phyloP scores from a whole-genome alignment of 371 early-diverging fungal genomes.

The Haplosporangium sp. region DNA sequence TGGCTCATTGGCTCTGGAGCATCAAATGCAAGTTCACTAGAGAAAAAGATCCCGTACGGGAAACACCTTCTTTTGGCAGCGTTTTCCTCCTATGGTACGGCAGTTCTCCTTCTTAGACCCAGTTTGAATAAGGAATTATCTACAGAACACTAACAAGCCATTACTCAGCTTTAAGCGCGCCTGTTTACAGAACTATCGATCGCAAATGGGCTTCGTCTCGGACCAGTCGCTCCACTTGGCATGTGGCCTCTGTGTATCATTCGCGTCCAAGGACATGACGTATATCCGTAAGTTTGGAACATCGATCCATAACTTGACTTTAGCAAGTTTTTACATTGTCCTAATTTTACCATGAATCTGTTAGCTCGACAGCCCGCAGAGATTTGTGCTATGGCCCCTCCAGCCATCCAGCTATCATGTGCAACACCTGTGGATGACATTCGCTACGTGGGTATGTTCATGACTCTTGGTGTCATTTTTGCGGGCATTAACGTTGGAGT shows the following conservation, averaged over 20 bases:
- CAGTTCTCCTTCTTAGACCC: background rate
- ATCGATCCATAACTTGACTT: background rate
- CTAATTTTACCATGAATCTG: background rate
- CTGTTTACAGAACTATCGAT: slow-evolving; percentile 62
- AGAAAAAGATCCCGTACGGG: slow-evolving; percentile 56
- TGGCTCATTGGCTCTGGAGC: slow-evolving; percentile 43
- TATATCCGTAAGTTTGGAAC: slow-evolving; percentile 36
- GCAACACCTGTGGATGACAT: slow-evolving; percentile 40
- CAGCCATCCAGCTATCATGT: slow-evolving; percentile 42
- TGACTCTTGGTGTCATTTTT: slow-evolving; percentile 54
- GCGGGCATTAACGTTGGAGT: slow-evolving; percentile 56
- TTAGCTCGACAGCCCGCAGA: slow-evolving; percentile 56
- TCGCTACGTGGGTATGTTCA: slow-evolving; percentile 55
- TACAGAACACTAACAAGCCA: background rate
- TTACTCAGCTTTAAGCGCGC: slow-evolving; percentile 52
- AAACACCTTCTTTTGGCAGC: slow-evolving; percentile 48
- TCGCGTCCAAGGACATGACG: slow-evolving; percentile 44
- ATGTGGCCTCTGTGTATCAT: slow-evolving; percentile 57
- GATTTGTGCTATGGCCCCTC: slow-evolving; percentile 59
- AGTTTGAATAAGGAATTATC: background rate
- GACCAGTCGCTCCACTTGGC: slow-evolving; percentile 65
- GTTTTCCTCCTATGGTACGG: slow-evolving; percentile 50
- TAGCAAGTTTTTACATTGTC: background rate
- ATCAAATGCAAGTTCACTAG: slow-evolving; percentile 48
- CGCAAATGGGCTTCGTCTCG: slow-evolving; percentile 52